phyloP scores from a whole-genome alignment of 768 basidiomycete genomes.

The Calocybe cyanea region DNA sequence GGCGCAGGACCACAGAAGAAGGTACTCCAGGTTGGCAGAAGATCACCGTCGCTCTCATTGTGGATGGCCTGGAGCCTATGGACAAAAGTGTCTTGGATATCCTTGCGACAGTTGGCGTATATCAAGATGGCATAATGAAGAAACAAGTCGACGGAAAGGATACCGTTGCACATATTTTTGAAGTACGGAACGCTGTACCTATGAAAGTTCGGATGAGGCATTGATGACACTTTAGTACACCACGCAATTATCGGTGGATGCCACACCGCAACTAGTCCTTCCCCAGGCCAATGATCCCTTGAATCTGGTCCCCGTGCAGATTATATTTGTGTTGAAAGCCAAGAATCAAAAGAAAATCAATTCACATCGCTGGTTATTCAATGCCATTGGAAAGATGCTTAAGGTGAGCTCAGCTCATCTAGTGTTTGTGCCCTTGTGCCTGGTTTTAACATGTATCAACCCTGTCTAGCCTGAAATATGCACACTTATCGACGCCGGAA shows the following conservation, averaged over 20 bases:
- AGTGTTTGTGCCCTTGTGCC: background rate
- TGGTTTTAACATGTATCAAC: background rate
- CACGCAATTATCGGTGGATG: conserved; percentile 90
- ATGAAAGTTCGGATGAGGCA: conserved; percentile 6
- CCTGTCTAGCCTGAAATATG: conserved; percentile 76
- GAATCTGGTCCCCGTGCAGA: conserved; percentile 89
- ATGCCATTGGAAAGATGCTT: conserved; percentile 81
- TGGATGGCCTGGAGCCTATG: conserved; percentile 92
- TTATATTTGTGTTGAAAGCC: conserved; percentile 88
- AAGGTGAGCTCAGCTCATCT: conserved; percentile 58
- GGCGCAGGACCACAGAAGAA: conserved; percentile 79
- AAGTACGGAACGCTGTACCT: conserved; percentile 42
- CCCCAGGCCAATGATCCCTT: conserved; percentile 88
- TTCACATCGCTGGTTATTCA: conserved; percentile 94
- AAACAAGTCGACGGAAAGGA: conserved; percentile 87
- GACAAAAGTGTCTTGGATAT: conserved; percentile 92
- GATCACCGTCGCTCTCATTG: conserved; percentile 85
- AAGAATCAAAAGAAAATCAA: conserved; percentile 97
- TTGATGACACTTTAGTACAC: conserved; percentile 84
- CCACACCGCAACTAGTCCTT: conserved; percentile 85
- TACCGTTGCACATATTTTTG: conserved; percentile 92
- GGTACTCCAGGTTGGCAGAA: conserved; percentile 87
- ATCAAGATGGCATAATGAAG: conserved; percentile 95
- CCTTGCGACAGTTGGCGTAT: conserved; percentile 86
- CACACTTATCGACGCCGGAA: conserved; percentile 92